Base-by-base conservation (phyloP, 2,329 filamentous ascomycete species). In the Rutstroemia sp. region DNA sequence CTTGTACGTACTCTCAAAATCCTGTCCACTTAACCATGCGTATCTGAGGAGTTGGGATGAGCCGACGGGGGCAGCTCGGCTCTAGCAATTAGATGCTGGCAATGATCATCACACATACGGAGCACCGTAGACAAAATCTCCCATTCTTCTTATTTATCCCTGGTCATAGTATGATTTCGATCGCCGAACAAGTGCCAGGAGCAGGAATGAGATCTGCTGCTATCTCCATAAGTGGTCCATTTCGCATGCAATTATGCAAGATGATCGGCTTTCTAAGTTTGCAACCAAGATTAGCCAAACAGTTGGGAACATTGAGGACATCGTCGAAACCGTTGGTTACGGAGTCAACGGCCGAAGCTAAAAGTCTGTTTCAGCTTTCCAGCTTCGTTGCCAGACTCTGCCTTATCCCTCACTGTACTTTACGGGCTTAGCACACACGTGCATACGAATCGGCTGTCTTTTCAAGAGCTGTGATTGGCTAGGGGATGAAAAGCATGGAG, bases 131-230 rank as follows among this genome's bases (percentile, higher is more conserved):
- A 34, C 9, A 12, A 34, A 12, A 34, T 34, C 30, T 12, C 30
- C 30, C 30, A 34, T 34, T 9, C 30, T 34, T 48, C 8, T 17
- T 16, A n/a, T 10, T 4, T 6, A 23, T 46, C 52, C 52, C n/a
- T 56, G 47, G 5, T 51, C 48, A 27, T 30, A 14, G 44, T 45
- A 56, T 46, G 39, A 46, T 27, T 46, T 51, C 12, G 48, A 46
- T 56, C 39, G 51, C 45, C 39, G 45, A 48, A 19, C 30, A n/a
- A 10, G 10, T 14, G 37, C 19, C 19, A n/a, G 6, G 39, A 42
- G 27, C 45, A 12, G 34, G 21, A 39, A 48, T 17, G 38, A 25
- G 34, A 54, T 54, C 17, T 19, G 14, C 21, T 44, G 10, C n/a
- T 12, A 17, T 45, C 27, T 23, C 17, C 37, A 7, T n/a, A 3